Evolutionary conservation across 2,329 filamentous ascomycete species (phyloP).

Genomic region (Hypomyces perniciosus): DNA sequence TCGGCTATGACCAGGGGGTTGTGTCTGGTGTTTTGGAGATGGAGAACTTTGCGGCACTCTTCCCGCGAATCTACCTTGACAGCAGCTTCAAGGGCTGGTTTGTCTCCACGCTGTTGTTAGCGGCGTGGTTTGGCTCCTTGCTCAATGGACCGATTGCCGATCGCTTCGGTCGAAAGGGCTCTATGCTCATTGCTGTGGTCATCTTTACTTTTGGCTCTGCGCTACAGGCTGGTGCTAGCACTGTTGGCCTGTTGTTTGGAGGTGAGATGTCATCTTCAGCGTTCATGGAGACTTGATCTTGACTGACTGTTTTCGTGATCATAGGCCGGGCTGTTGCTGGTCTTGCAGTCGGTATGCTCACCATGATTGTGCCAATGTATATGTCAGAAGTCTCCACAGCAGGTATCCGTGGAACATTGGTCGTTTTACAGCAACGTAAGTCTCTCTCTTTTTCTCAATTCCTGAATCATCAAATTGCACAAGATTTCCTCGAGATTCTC

Average conservation of each 20-base stretch:
- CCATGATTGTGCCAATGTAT: constrained; percentile 37
- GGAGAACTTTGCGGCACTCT: constrained; percentile 33
- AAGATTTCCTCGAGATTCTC: no score
- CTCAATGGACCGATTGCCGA: constrained; percentile 35
- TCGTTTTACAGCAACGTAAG: constrained; percentile 35
- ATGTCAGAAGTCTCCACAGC: constrained; percentile 45
- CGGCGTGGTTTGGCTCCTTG: constrained; percentile 45
- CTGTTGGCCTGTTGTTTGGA: constrained; percentile 34
- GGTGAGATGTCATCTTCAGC: constrained; percentile 18
- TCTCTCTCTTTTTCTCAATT: constrained; percentile 2
- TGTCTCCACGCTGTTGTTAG: constrained; percentile 42
- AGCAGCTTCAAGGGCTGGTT: constrained; percentile 47
- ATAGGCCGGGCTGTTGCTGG: constrained; percentile 39
- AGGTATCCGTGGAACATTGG: constrained; percentile 41
- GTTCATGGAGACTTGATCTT: neutral
- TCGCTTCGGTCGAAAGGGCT: constrained; percentile 27
- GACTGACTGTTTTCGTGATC: neutral
- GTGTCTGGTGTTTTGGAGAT: constrained; percentile 42
- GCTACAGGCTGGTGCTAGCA: constrained; percentile 37
- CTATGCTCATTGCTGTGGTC: constrained; percentile 30
- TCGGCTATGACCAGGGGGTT: constrained; percentile 46
- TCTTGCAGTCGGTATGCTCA: constrained; percentile 35
- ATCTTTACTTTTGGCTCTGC: constrained; percentile 37
- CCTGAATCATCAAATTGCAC: neutral
- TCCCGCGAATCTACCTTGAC: constrained; percentile 33